Percentiles rank a stretch among this genome's conserved stretches.
Evolutionary conservation across 176 grass and related monocot genomes (phyloP).

Genomic region (Miscanthus lutarioriparius): DNA sequence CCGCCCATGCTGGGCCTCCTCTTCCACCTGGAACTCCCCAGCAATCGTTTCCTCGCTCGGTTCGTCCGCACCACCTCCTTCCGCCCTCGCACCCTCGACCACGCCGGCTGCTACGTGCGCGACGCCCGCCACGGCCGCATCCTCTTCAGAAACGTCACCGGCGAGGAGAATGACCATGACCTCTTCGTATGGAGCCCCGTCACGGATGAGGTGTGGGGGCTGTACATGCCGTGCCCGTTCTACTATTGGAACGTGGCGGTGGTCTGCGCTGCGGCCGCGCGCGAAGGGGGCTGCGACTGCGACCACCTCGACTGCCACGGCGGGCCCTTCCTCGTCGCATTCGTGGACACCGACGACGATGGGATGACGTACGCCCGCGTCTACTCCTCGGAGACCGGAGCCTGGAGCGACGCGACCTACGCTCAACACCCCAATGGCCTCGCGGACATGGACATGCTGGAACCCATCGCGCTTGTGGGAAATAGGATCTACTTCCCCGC

Average conservation of each 20-base stretch:
- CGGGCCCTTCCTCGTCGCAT: constrained; percentile 25
- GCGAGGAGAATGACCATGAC: background rate
- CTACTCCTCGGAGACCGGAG: constrained; percentile 22
- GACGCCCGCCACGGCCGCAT: constrained; percentile 40
- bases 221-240: background rate
- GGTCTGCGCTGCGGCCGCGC: constrained; percentile 24
- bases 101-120: background rate
- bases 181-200: constrained; percentile 21
- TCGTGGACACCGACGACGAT: background rate
- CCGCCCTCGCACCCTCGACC: background rate
- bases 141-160: background rate
- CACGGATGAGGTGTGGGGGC: background rate
- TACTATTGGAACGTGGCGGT: background rate
- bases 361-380: background rate
- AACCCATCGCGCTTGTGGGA: constrained; percentile 21
- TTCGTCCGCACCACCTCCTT: constrained; percentile 27
- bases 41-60: rapidly evolving
- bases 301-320: constrained; percentile 32
- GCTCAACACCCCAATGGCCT: background rate
- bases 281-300: background rate
- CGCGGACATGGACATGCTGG: background rate
- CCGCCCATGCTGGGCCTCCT: background rate
- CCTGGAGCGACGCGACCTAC: background rate
- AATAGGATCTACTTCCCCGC: constrained; percentile 10
- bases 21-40: background rate